phyloP scores from a whole-genome alignment of 225 moss, liverwort and hornwort species.

The Ulota crispa region DNA sequence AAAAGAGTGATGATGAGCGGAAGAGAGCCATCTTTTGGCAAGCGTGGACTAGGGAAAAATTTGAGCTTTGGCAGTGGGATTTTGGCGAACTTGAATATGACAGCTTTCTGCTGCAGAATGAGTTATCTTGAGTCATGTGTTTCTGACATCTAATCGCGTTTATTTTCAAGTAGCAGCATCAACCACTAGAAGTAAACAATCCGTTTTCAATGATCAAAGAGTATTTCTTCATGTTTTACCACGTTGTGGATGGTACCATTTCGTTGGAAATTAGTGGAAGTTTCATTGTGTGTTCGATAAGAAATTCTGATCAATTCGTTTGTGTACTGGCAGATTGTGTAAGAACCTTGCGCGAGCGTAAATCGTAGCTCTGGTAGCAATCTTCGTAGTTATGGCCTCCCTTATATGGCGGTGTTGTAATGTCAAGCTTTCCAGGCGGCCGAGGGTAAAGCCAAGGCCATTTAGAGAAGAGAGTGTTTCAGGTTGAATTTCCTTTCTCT shows the following conservation, averaged over 20 bases:
- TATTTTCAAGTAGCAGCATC: slow-evolving; percentile 2
- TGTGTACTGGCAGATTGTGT: slow-evolving; percentile 10
- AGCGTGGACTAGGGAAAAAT: not conserved
- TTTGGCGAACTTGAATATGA: not conserved
- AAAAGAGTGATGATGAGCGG: not conserved
- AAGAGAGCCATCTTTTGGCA: not conserved
- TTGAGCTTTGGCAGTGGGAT: not conserved
- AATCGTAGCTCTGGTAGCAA: slow-evolving; percentile 6
- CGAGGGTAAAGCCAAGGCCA: slow-evolving; percentile 24
- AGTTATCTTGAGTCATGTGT: not conserved
- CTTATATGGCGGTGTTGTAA: slow-evolving; percentile 17
- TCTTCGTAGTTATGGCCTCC: slow-evolving; percentile 11
- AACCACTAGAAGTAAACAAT: slow-evolving; percentile 12
- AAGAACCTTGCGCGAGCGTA: not conserved
- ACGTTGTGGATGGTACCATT: not conserved
- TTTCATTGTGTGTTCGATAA: not conserved
- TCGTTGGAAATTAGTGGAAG: not conserved
- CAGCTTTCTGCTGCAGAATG: not conserved
- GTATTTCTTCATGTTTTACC: not conserved
- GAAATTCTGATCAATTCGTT: not conserved
- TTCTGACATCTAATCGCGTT: slow-evolving; percentile 15
- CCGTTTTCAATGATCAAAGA: not conserved
- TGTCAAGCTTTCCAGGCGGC: not conserved
- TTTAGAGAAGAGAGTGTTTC: slow-evolving; percentile 31
- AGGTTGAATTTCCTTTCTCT: slow-evolving; percentile 11